Evolutionary conservation across 345 rosid species (phyloP), one percentile per base, ranked within the genome.

Genomic region (Fremontodendron californicum): DNA sequence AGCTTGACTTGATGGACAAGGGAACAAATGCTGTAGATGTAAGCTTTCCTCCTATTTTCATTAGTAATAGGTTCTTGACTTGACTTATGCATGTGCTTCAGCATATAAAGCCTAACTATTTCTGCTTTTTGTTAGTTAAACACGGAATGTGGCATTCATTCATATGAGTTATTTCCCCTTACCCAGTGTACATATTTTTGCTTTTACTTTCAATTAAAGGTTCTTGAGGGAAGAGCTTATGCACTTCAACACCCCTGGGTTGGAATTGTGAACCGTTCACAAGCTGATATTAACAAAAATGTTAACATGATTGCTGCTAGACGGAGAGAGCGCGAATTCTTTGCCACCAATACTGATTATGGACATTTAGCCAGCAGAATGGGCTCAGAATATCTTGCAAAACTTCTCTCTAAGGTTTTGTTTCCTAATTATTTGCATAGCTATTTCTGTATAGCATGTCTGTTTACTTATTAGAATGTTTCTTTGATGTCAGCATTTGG

Each of bases 371-470:
- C 97, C 49, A 87, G 70, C 79, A 93, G 89, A 87, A 96, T 96
- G 99, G 99, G 99, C 74, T 93, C 99, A 16, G 99, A 86, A 80
- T 92, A 96, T 88, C 92, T 96, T 21, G 99, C 99, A 43, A 93
- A 92, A 77, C 93, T 96, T 71, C 96, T 96, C 62, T 96, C 99
- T 2, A 89, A 93, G 96, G 99, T 96, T 74, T 78, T 63, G 39
- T 46, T 66, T 73, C 31, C 35, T 5, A 6, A 43, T n/a, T 31
- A 71, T 31, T 71, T 19, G 61, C 11, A 71, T 60, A 60, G 29
- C 25, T 71, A 45, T 77, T 19, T 25, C 29, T 46, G 10, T 60
- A 35, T 67, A 2, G 60, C n/a, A 40, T 21, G 45, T 61, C n/a
- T n/a, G 25, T 57, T 11, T 58, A 71, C 69, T 35, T 6, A 27